These are phyloP conservation scores for Pseudogymnoascus sp. DNA, from an alignment of 2,329 filamentous ascomycete genomes.

Conservation along the genomic window DNA sequence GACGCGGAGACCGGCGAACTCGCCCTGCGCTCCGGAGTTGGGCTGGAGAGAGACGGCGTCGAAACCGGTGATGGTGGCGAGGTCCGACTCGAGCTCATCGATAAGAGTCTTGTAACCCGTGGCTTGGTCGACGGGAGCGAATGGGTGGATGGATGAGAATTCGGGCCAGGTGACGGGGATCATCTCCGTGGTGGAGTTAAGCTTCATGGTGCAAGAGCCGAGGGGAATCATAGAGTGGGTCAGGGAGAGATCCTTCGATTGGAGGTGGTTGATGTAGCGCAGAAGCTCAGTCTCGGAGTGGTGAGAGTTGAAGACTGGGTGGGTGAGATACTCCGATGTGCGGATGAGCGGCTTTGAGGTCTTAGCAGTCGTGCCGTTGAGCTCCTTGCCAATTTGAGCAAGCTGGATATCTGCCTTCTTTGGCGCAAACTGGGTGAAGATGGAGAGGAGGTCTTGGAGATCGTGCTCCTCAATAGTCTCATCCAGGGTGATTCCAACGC, in stretches of 20 bases:
- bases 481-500: slow-evolving; percentile 70
- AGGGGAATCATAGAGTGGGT: slow-evolving; percentile 97
- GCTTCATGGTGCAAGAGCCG: slow-evolving; percentile 97
- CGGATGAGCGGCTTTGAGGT: slow-evolving; percentile 60
- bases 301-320: slow-evolving; percentile 90
- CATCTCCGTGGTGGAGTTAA: slow-evolving; percentile 93
- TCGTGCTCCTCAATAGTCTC: slow-evolving; percentile 60
- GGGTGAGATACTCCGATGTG: slow-evolving; percentile 70
- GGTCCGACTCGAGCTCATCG: slow-evolving; percentile 64
- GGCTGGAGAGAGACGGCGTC: slow-evolving; percentile 84
- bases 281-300: slow-evolving; percentile 93
- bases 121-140: slow-evolving; percentile 57
- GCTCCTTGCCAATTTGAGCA: slow-evolving; percentile 39
- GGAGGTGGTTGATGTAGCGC: slow-evolving; percentile 86
- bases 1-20: slow-evolving; percentile 82
- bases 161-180: slow-evolving; percentile 71
- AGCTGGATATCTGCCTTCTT: slow-evolving; percentile 25
- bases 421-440: slow-evolving; percentile 41
- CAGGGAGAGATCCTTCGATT: slow-evolving; percentile 89
- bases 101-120: slow-evolving; percentile 67
- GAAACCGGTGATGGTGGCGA: slow-evolving; percentile 83
- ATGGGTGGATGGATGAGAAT: slow-evolving; percentile 77
- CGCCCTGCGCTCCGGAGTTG: slow-evolving; percentile 92
- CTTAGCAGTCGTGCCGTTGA: slow-evolving; percentile 34
- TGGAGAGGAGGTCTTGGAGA: slow-evolving; percentile 49